These are phyloP conservation scores for Candida sphagnicola DNA, from an alignment of 805 yeast species.

Conservation along the genomic window DNA sequence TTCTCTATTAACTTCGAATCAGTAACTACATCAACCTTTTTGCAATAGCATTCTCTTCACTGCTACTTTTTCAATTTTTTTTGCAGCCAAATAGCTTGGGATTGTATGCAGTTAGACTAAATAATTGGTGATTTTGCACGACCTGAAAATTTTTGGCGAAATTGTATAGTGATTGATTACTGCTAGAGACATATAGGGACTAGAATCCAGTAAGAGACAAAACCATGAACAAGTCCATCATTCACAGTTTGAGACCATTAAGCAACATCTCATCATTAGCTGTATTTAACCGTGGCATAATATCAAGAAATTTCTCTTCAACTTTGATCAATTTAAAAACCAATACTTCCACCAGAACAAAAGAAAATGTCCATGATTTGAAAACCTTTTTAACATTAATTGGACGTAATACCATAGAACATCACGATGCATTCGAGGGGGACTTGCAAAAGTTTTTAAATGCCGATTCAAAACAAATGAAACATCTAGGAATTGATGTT, in stretches of 20 bases:
- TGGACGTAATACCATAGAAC: constrained; percentile 72
- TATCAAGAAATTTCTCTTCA: constrained; percentile 6
- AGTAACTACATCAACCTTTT: too few relatives aligned
- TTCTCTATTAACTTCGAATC: too few relatives aligned
- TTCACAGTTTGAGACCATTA: background rate
- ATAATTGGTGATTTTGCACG: background rate
- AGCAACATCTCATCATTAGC: background rate
- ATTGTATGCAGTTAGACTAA: too few relatives aligned
- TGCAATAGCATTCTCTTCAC: too few relatives aligned
- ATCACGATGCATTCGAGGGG: constrained; percentile 59
- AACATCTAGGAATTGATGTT: constrained; percentile 72
- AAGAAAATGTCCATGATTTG: constrained; percentile 55
- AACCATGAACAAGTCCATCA: background rate
- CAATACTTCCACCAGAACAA: constrained; percentile 49
- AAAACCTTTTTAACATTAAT: constrained; percentile 68
- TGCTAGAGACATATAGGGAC: background rate
- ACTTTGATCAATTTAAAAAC: constrained; percentile 29
- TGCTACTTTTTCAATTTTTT: background rate
- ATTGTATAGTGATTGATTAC: too few relatives aligned
- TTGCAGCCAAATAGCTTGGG: too few relatives aligned
- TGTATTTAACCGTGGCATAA: background rate
- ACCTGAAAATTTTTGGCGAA: background rate
- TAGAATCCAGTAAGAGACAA: background rate
- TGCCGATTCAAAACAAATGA: constrained; percentile 53
- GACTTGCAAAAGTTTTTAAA: constrained; percentile 59